Conservation (phyloP, 345 rosid species). For the Populus simonii region DNA sequence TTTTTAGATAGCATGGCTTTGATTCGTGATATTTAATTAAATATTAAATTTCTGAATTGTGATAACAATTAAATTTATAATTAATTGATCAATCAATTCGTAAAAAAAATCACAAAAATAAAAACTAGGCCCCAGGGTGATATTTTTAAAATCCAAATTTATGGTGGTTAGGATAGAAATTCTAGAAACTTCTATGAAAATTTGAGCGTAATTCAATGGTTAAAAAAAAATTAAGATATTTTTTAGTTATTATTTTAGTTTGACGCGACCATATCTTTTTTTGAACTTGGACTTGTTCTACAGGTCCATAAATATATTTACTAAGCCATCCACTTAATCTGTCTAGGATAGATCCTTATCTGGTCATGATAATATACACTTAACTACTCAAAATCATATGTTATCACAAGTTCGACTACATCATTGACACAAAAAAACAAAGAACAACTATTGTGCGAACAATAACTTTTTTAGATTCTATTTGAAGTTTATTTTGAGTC, state of each 20-base stretch:
- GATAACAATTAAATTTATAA: too few relatives aligned
- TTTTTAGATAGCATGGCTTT: too few relatives aligned
- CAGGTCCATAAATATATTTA: fast-evolving
- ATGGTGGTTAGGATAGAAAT: fast-evolving
- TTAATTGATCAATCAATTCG: fast-evolving
- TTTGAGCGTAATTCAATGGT: fast-evolving
- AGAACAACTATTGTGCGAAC: too few relatives aligned
- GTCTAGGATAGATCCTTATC: fast-evolving
- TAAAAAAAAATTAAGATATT: fast-evolving
- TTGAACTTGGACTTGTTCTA: fast-evolving
- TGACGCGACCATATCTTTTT: fast-evolving
- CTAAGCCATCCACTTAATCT: fast-evolving
- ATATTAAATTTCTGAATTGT: too few relatives aligned
- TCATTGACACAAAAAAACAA: fast-evolving
- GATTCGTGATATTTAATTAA: too few relatives aligned
- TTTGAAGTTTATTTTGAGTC: too few relatives aligned
- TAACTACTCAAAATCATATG: too few relatives aligned
- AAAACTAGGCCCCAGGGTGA: fast-evolving
- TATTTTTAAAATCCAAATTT: too few relatives aligned
- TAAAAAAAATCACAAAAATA: too few relatives aligned
- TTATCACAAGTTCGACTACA: fast-evolving
- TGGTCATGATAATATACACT: fast-evolving
- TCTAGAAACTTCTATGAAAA: too few relatives aligned
- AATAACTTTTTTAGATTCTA: too few relatives aligned
- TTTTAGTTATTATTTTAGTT: too few relatives aligned